Percentiles rank a stretch among this genome's conserved stretches.
phyloP scores from a whole-genome alignment of 352 stramenopile genomes.

The Phytophthora citricola region DNA sequence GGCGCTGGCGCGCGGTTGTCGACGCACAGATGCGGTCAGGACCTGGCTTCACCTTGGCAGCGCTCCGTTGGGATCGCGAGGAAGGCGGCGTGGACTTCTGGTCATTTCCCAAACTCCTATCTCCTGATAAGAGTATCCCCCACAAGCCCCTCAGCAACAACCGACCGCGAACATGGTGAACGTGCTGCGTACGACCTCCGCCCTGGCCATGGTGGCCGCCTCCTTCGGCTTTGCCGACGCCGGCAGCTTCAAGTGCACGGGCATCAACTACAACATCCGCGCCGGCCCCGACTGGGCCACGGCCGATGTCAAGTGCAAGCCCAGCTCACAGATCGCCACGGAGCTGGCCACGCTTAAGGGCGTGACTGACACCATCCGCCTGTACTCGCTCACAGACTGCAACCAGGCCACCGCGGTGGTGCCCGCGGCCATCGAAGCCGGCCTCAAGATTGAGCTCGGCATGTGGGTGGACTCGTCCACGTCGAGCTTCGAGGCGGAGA shows the following conservation, averaged over 20 bases:
- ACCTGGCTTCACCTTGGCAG: not conserved
- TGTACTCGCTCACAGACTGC: slow-evolving; percentile 66
- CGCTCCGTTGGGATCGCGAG: not conserved
- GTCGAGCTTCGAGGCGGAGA: slow-evolving; percentile 50
- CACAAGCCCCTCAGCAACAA: slow-evolving; percentile 1
- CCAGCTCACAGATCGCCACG: slow-evolving; percentile 43
- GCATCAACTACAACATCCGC: slow-evolving; percentile 84
- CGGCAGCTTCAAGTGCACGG: slow-evolving; percentile 48
- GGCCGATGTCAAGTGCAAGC: slow-evolving; percentile 64
- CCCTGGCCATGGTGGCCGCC: slow-evolving; percentile 33
- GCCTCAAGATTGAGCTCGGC: slow-evolving; percentile 59
- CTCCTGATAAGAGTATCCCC: slow-evolving; percentile 33
- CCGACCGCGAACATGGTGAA: slow-evolving; percentile 40
- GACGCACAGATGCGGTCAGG: not conserved
- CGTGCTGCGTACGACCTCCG: slow-evolving; percentile 35
- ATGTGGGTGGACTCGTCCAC: slow-evolving; percentile 59
- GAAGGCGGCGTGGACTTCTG: not conserved
- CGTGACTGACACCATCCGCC: slow-evolving; percentile 58
- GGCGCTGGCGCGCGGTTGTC: slow-evolving; percentile 9
- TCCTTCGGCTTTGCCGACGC: slow-evolving; percentile 34
- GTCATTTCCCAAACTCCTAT: slow-evolving; percentile 42
- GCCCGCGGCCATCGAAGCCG: slow-evolving; percentile 44
- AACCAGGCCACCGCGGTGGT: slow-evolving; percentile 50
- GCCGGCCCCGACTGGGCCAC: slow-evolving; percentile 57
- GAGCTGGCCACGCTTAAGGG: slow-evolving; percentile 56